These are phyloP conservation scores for Dryas drummondii DNA, from an alignment of 306 rosid species.

Conservation along the genomic window DNA sequence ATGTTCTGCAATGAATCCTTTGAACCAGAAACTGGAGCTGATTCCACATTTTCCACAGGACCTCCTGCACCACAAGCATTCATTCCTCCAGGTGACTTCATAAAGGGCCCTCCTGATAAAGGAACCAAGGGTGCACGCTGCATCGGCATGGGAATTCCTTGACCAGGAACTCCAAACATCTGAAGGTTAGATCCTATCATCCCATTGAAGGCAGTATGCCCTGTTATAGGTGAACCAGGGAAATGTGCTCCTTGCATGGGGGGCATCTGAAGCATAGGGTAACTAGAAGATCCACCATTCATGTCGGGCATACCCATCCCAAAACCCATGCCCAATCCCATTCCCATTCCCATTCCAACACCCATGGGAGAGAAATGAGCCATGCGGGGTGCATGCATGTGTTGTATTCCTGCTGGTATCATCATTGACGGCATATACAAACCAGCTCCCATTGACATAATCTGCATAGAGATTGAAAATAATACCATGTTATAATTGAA, in stretches of 20 bases:
- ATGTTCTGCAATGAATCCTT: conserved; percentile 49
- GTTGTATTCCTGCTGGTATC: conserved; percentile 73
- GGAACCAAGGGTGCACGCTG: conserved; percentile 45
- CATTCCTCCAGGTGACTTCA: conserved; percentile 41
- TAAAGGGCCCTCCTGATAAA: conserved; percentile 46
- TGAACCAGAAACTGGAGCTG: conserved; percentile 46
- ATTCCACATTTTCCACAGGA: conserved; percentile 43
- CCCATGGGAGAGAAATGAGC: conserved; percentile 57
- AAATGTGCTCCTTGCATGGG: conserved; percentile 76
- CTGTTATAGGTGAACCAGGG: conserved; percentile 55
- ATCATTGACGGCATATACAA: conserved; percentile 78
- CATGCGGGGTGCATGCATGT: conserved; percentile 66
- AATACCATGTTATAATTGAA: conserved; percentile 18
- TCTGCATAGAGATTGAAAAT: conserved; percentile 47
- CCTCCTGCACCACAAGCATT: conserved; percentile 50
- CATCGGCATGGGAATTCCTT: conserved; percentile 62
- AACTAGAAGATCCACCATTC: conserved; percentile 59
- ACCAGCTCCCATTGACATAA: conserved; percentile 91
- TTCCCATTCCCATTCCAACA: conserved; percentile 70
- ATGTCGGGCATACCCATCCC: conserved; percentile 78
- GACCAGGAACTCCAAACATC: conserved; percentile 63
- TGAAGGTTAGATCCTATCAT: conserved; percentile 67
- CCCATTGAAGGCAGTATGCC: conserved; percentile 54
- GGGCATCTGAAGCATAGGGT: conserved; percentile 72
- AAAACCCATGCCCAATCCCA: conserved; percentile 63